Base-by-base conservation (phyloP, 805 yeast species). In the Wickerhamomyces bisporus region DNA sequence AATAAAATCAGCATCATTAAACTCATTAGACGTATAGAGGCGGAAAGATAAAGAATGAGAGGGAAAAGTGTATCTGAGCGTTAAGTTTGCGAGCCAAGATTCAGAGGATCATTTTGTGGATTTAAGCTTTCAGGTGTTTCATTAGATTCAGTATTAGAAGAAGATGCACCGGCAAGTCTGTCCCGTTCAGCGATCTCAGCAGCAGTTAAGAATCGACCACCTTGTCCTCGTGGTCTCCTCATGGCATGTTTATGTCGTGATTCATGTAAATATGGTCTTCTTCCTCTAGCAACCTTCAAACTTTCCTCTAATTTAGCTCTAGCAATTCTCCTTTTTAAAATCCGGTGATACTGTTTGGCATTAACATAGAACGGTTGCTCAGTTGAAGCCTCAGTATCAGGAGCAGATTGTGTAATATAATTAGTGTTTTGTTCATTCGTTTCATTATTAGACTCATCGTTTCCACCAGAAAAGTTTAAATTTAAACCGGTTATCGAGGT, bases 141-240 rank as follows among this genome's bases (percentile, higher is more conserved):
- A 27, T 15, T 15, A n/a, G 30, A 14, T 27, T 28, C 31, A 16
- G 31, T 6, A 28, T 16, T 28, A 16, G 21, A 6, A 17, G 19
- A 6, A 21, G 24, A 21, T 21, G 24, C 24, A 16, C 19, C 31
- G 7, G 31, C 31, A 7, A 21, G 57, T 36, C 68, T 56, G 35
- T 79, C 83, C 39, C 73, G 64, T 44, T 73, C 81, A 11, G 76
- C 81, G 32, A 75, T 82, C 45, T 77, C 86, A 10, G 96, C 95
- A 12, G 98, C 96, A 1, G 99, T 93, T 42, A 93, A 64, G 50
- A 93, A 93, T 43, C 99, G 71, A 6, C 99, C 99, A 24, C 98
- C 98, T 65, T 93, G 98, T 20, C 99, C 99, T 51, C 99, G 77
- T 13, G 98, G 98, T 59, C 99, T 76, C 57, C 98, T 75, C 98